Evolutionary conservation across 129 eudicot species (phyloP), one percentile per base, ranked within the genome.

Genomic region (Escallonia herrerae): DNA sequence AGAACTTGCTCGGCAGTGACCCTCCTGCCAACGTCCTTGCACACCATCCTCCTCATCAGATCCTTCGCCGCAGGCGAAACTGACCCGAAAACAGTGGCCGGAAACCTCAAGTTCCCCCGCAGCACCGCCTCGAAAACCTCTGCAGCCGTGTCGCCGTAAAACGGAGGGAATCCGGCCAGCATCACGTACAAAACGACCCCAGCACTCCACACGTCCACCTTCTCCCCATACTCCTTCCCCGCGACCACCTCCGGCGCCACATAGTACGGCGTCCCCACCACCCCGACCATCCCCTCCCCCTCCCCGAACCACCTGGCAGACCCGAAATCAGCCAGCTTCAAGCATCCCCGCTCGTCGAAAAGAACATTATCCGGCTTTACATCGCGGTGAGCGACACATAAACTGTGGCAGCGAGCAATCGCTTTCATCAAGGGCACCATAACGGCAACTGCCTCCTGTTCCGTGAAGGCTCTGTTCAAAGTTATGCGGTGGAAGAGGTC

Each of bases 171-270:
- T 46, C 95, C 97, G 7, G 87, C 79, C 54, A 91, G 59, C 97
- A 91, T 87, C 63, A 84, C 67, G 63, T 91, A 91, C 76, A 91
- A 57, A 59, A 91, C 74, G 11, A 91, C 94, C 10, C 97, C 97
- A 2, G 95, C 94, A 48, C 94, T 87, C 97, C 97, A 91, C 9
- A 91, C 83, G 60, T 91, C 97, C 2, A 85, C 84, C 75, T 87
- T 91, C 72, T 91, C 94, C 12, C 62, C 64, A 59, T 91, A 87
- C 22, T 72, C 83, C 9, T 70, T 64, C 5, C 95, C 95, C 0
- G 84, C 67, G 62, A 91, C 56, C 1, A 91, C 85, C 83, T 91
- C 97, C 6, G 95, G 95, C 3, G 95, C 97, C 3, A 87, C 84
- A 13, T 91, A 91, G 62, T 82, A 87, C 33, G 97, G 94, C 39